Evolutionary conservation across 2,329 filamentous ascomycete species (phyloP).

Genomic region (Westerdykella ornata): DNA sequence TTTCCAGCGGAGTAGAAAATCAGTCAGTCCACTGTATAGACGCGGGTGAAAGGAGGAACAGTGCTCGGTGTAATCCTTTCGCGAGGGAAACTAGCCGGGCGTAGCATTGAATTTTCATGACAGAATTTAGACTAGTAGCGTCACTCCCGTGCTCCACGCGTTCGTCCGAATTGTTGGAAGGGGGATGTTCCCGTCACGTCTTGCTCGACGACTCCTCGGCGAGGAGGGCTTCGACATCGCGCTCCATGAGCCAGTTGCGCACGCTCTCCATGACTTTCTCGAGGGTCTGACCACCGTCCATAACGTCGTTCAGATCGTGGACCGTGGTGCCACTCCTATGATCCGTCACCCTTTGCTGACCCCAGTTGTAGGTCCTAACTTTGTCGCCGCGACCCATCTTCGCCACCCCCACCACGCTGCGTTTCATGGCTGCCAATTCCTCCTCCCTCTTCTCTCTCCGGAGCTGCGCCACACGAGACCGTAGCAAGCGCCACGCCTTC

Average conservation of each 20-base stretch:
- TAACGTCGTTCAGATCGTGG: conserved; percentile 72
- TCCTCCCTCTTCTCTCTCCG: conserved; percentile 78
- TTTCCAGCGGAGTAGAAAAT: no score
- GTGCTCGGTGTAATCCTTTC: no score
- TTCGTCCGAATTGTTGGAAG: not conserved
- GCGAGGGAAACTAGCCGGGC: no score
- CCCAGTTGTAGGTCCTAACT: conserved; percentile 82
- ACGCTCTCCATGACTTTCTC: conserved; percentile 74
- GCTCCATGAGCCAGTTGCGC: conserved; percentile 64
- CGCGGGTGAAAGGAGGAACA: no score
- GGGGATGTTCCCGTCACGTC: conserved; percentile 10
- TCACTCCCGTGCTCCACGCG: no score
- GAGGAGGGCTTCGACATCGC: conserved; percentile 66
- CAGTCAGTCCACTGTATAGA: no score
- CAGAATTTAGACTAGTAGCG: no score
- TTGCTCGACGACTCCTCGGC: conserved; percentile 27
- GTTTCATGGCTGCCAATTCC: conserved; percentile 64
- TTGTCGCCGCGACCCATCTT: conserved; percentile 88
- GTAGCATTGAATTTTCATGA: no score
- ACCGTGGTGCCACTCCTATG: conserved; percentile 75
- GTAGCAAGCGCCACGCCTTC: conserved; percentile 77
- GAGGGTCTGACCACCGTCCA: conserved; percentile 66
- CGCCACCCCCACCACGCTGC: conserved; percentile 70
- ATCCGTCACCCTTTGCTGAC: conserved; percentile 76
- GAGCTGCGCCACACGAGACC: conserved; percentile 72